Evolutionary conservation across 176 grass and related monocot genomes (phyloP).

Genomic region (Tillandsia fasciculata): DNA sequence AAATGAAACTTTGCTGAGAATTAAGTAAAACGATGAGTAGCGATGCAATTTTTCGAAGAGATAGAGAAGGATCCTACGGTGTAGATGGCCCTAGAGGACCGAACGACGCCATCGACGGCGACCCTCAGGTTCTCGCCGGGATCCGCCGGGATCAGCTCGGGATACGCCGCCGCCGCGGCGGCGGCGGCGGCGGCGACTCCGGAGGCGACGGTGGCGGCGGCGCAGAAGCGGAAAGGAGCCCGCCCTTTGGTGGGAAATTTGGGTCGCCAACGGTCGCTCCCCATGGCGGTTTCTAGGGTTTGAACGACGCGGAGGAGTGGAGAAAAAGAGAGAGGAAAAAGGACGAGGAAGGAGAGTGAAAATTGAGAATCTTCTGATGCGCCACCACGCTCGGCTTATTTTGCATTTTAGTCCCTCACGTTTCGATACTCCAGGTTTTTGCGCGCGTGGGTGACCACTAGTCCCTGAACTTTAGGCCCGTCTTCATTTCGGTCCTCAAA

Average conservation of each 20-base stretch:
- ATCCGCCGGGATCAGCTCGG: constrained; percentile 3
- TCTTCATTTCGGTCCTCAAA: no score
- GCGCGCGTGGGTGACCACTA: no score
- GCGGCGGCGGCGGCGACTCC: constrained; percentile 1
- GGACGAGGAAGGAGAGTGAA: neutral
- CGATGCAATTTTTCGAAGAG: no score
- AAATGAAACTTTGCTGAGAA: no score
- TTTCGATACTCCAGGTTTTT: no score
- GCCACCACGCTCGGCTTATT: no score
- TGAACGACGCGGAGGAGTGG: neutral
- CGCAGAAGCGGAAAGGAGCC: neutral
- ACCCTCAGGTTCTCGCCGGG: constrained; percentile 20
- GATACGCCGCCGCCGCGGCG: constrained; percentile 10
- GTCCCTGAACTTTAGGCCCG: no score
- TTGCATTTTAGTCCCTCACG: no score
- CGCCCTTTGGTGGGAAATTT: constrained; percentile 2
- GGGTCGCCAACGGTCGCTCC: constrained; percentile 10
- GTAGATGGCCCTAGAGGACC: constrained; percentile 70
- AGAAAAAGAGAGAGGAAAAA: neutral
- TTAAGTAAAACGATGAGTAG: no score
- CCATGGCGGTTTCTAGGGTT: constrained; percentile 16
- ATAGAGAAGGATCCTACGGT: constrained; percentile 22
- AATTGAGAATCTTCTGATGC: neutral
- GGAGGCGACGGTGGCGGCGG: neutral
- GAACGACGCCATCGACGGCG: constrained; percentile 43